phyloP scores from a whole-genome alignment of 805 yeast genomes.

The Yarrowia sp. region DNA sequence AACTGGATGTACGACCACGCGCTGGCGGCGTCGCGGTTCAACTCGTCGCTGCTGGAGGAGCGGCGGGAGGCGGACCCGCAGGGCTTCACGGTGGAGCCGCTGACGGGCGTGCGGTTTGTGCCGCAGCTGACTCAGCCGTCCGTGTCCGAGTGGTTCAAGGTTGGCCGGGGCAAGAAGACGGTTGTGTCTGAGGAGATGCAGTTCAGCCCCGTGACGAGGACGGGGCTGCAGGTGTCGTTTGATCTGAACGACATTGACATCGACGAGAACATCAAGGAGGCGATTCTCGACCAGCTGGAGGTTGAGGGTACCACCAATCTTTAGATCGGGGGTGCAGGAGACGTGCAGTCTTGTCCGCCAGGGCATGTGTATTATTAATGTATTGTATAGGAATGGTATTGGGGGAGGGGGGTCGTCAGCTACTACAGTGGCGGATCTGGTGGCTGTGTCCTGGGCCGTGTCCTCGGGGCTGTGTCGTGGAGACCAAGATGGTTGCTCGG shows the following conservation, averaged over 20 bases:
- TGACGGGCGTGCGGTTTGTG: conserved; percentile 43
- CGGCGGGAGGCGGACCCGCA: conserved; percentile 45
- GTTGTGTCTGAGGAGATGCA: conserved; percentile 34
- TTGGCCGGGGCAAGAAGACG: conserved; percentile 35
- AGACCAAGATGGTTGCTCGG: too few relatives aligned
- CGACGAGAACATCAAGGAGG: conserved; percentile 49
- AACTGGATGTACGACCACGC: conserved; percentile 87
- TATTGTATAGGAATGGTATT: neutral
- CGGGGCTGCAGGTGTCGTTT: conserved; percentile 65
- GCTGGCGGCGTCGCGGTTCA: conserved; percentile 67
- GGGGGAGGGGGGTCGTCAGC: neutral
- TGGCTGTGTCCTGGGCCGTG: too few relatives aligned
- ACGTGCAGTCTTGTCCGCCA: too few relatives aligned
- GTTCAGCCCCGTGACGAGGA: conserved; percentile 49
- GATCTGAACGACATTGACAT: conserved; percentile 55
- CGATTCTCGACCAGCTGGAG: conserved; percentile 31
- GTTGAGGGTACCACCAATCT: conserved; percentile 26
- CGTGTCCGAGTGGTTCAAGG: conserved; percentile 37
- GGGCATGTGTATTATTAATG: neutral
- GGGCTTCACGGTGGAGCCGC: conserved; percentile 51
- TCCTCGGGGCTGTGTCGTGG: too few relatives aligned
- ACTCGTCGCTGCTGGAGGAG: conserved; percentile 57
- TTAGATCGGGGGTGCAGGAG: too few relatives aligned
- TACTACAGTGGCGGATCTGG: neutral
- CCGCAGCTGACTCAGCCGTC: conserved; percentile 77